phyloP scores from a whole-genome alignment of 495 filamentous ascomycete species.

The Barbatosphaeria neglecta region DNA sequence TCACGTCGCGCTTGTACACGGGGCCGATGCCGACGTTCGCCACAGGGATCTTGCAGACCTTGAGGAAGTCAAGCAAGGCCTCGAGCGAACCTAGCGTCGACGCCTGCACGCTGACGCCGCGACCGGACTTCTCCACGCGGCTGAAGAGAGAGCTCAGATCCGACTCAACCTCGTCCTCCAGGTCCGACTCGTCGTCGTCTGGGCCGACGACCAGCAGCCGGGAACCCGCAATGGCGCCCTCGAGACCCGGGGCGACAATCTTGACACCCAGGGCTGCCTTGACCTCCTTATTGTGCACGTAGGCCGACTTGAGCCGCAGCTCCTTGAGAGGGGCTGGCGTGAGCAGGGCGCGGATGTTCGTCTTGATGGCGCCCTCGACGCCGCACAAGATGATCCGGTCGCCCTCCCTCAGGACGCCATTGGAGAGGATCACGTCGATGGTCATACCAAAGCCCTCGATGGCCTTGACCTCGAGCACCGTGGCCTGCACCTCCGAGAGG shows the following conservation, averaged over 20 bases:
- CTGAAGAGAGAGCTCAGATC: slow-evolving; percentile 86
- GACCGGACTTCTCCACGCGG: slow-evolving; percentile 78
- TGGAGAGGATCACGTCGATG: slow-evolving; percentile 94
- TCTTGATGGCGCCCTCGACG: slow-evolving; percentile 84
- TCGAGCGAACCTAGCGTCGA: slow-evolving; percentile 96
- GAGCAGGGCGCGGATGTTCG: slow-evolving; percentile 91
- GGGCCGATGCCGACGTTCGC: slow-evolving; percentile 96
- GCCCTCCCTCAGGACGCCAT: slow-evolving; percentile 90
- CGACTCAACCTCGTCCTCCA: slow-evolving; percentile 91
- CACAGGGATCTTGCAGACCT: slow-evolving; percentile 89
- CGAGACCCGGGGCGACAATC: slow-evolving; percentile 92
- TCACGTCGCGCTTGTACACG: slow-evolving; percentile 96
- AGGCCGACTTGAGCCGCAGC: slow-evolving; percentile 80
- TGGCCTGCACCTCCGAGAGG: slow-evolving; percentile 92
- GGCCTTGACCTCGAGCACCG: slow-evolving; percentile 96
- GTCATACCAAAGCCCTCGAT: slow-evolving; percentile 98
- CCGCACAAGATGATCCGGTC: slow-evolving; percentile 93
- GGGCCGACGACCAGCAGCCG: slow-evolving; percentile 86
- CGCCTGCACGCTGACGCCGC: slow-evolving; percentile 93
- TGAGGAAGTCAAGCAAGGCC: slow-evolving; percentile 91
- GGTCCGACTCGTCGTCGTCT: slow-evolving; percentile 91
- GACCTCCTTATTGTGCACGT: slow-evolving; percentile 98
- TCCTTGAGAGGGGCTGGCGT: slow-evolving; percentile 93
- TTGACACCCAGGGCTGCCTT: slow-evolving; percentile 98
- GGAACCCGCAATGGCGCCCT: slow-evolving; percentile 94